These are phyloP conservation scores for Salmacisia buchloeana DNA, from an alignment of 1,284 basidiomycete species.

Conservation along the genomic window DNA sequence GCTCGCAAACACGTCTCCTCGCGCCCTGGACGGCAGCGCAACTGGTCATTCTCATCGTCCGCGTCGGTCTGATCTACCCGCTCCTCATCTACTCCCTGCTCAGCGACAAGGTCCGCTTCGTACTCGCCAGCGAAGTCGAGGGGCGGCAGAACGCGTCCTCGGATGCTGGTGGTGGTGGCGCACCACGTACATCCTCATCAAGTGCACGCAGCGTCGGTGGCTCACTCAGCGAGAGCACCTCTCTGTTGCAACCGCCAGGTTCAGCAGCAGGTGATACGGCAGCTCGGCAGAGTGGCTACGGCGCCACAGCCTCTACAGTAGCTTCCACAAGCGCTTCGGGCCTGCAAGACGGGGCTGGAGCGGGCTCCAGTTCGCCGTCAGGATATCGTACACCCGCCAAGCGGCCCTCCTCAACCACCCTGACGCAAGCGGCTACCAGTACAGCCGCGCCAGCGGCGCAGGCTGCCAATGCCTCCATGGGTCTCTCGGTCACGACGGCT, in stretches of 20 bases:
- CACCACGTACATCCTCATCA: neutral
- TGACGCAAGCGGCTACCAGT: slow-evolving; percentile 8
- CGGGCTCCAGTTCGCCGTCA: neutral
- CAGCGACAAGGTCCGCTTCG: slow-evolving; percentile 30
- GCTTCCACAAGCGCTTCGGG: neutral
- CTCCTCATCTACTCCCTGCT: slow-evolving; percentile 29
- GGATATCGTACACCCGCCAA: neutral
- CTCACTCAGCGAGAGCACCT: neutral
- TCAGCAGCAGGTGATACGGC: slow-evolving; percentile 6
- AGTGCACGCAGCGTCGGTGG: neutral
- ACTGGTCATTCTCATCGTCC: slow-evolving; percentile 29
- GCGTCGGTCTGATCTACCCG: slow-evolving; percentile 35
- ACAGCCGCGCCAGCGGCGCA: slow-evolving; percentile 4
- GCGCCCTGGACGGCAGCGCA: slow-evolving; percentile 35
- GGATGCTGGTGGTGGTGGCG: neutral
- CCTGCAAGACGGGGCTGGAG: neutral
- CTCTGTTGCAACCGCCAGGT: neutral
- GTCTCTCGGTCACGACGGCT: slow-evolving; percentile 29
- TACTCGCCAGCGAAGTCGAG: slow-evolving; percentile 26
- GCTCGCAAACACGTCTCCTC: slow-evolving; percentile 13
- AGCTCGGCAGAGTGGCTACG: slow-evolving; percentile 10
- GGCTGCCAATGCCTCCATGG: slow-evolving; percentile 39
- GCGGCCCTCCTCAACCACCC: slow-evolving; percentile 5
- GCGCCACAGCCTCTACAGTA: slow-evolving; percentile 14
- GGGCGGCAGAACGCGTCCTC: neutral